phyloP scores from a whole-genome alignment of 306 rosid species.

The barrel medic (Medicago truncatula) region MtrunA17r5.0-ANR NC_053046.1:5539501-5540000 shows the following conservation, averaged over 20 bases:
- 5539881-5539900: slow-evolving; percentile 55
- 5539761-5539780: slow-evolving; percentile 91
- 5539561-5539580: slow-evolving; percentile 64
- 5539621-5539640: slow-evolving; percentile 7
- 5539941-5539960: slow-evolving; percentile 36
- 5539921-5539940: slow-evolving; percentile 51
- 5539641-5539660: slow-evolving; percentile 46
- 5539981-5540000: not conserved
- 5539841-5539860: slow-evolving; percentile 38
- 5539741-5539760: slow-evolving; percentile 86
- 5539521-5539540: slow-evolving; percentile 75
- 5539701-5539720: slow-evolving; percentile 88
- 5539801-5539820: slow-evolving; percentile 85
- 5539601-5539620: slow-evolving; percentile 43
- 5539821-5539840: slow-evolving; percentile 81
- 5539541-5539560: slow-evolving; percentile 77
- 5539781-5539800: slow-evolving; percentile 80
- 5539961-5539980: slow-evolving; percentile 17
- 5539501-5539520: slow-evolving; percentile 84
- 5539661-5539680: slow-evolving; percentile 66
- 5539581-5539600: slow-evolving; percentile 48
- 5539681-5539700: slow-evolving; percentile 66
- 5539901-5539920: slow-evolving; percentile 58
- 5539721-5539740: slow-evolving; percentile 74
- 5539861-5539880: slow-evolving; percentile 52